Percentiles rank a stretch among this genome's conserved stretches.
phyloP scores from a whole-genome alignment of 345 rosid species.

The Iberis pinnata region DNA sequence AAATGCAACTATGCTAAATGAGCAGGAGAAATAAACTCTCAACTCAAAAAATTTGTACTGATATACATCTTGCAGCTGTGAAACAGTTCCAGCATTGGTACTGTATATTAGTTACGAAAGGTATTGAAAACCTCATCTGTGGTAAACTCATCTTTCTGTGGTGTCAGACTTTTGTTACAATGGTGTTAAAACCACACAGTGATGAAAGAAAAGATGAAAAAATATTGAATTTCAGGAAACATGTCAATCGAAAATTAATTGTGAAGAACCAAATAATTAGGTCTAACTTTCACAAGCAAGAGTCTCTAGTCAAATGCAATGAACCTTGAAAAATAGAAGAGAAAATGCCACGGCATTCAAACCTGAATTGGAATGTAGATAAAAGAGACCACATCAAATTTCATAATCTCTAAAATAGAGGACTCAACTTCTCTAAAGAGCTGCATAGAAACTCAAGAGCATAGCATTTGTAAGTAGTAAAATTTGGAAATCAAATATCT shows the following conservation, averaged over 20 bases:
- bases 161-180: background rate
- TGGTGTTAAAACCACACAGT: background rate
- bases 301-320: constrained; percentile 8
- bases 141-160: background rate
- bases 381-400: constrained; percentile 70
- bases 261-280: constrained; percentile 12
- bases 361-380: constrained; percentile 81
- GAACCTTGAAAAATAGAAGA: background rate
- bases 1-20: background rate
- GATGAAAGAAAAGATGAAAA: constrained; percentile 3
- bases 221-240: background rate
- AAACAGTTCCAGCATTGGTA: constrained; percentile 1
- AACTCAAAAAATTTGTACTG: constrained; percentile 1
- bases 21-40: background rate
- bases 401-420: constrained; percentile 82
- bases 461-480: constrained; percentile 17
- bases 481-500: constrained; percentile 14
- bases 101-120: background rate
- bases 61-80: constrained; percentile 4
- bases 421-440: constrained; percentile 66
- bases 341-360: constrained; percentile 22
- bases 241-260: background rate
- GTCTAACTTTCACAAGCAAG: constrained; percentile 15
- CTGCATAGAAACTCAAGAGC: constrained; percentile 46
- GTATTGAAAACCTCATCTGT: background rate